Conservation (phyloP, 805 yeast genomes). For the Teunomyces aglyptinius region DNA sequence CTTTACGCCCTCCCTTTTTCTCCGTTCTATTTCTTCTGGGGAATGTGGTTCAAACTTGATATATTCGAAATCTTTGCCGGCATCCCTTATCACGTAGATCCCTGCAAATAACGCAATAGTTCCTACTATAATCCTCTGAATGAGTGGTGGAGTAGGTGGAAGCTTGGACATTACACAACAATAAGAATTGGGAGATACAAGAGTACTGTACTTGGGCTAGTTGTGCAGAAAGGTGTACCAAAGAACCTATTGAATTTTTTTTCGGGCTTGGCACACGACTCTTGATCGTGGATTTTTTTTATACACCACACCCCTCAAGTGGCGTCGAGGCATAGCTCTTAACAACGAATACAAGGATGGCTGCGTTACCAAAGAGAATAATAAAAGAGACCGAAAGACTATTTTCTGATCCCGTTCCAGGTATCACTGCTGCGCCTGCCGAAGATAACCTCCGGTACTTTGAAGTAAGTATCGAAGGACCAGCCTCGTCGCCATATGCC, state of each 20-base stretch:
- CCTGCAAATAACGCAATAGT: slow-evolving; percentile 37
- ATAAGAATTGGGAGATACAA: too few relatives aligned
- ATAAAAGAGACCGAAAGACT: slow-evolving; percentile 94
- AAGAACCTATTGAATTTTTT: not conserved
- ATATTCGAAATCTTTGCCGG: slow-evolving; percentile 40
- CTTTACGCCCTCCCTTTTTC: slow-evolving; percentile 31
- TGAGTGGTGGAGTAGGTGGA: slow-evolving; percentile 34
- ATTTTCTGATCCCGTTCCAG: slow-evolving; percentile 93
- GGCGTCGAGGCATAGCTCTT: not conserved
- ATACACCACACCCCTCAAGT: not conserved
- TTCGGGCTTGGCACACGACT: not conserved
- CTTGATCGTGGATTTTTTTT: not conserved
- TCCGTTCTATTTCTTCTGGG: slow-evolving; percentile 37
- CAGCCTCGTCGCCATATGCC: slow-evolving; percentile 87
- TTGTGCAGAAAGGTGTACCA: too few relatives aligned
- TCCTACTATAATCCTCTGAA: slow-evolving; percentile 34
- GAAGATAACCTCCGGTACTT: slow-evolving; percentile 93
- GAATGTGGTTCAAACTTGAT: slow-evolving; percentile 38
- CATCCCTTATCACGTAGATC: slow-evolving; percentile 29
- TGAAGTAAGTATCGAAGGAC: slow-evolving; percentile 90
- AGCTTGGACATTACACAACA: slow-evolving; percentile 13
- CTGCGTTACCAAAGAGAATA: slow-evolving; percentile 82
- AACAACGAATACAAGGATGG: slow-evolving; percentile 30
- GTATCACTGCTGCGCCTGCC: slow-evolving; percentile 88
- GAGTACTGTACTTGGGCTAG: too few relatives aligned